phyloP scores from a whole-genome alignment of 257 asterid genomes.

The Capsicum pubescens region DNA sequence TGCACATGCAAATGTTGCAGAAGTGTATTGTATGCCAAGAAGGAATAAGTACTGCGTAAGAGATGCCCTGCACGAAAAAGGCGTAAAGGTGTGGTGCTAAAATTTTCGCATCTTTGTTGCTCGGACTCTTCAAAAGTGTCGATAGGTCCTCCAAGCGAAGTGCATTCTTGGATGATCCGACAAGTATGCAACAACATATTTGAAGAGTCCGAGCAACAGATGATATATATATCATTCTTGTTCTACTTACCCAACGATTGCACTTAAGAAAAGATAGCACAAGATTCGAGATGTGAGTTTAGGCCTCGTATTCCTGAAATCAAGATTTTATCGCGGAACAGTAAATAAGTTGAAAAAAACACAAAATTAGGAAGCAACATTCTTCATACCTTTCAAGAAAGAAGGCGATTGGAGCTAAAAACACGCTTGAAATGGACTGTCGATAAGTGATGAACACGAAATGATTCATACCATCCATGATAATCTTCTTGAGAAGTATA shows the following conservation, averaged over 20 bases:
- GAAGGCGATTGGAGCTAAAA: conserved; percentile 63
- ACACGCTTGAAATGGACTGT: conserved; percentile 64
- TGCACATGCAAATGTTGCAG: conserved; percentile 79
- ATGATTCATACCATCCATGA: conserved; percentile 59
- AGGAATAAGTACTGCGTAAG: conserved; percentile 76
- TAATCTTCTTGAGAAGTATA: conserved; percentile 65
- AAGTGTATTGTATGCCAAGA: conserved; percentile 68
- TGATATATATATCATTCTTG: background rate
- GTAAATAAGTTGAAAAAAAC: background rate
- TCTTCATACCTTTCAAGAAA: conserved; percentile 61
- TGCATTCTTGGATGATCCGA: background rate
- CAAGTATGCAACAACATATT: no score
- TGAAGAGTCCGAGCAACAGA: no score
- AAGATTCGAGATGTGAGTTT: conserved; percentile 55
- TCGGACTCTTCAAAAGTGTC: background rate
- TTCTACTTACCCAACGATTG: conserved; percentile 63
- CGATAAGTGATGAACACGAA: conserved; percentile 78
- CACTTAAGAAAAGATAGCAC: conserved; percentile 67
- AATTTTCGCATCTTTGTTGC: background rate
- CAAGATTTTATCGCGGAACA: background rate
- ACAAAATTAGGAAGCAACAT: background rate
- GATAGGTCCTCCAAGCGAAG: background rate
- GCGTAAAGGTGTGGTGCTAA: background rate
- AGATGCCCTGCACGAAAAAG: conserved; percentile 58
- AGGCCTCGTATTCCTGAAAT: conserved; percentile 74